Conservation (phyloP, 768 basidiomycete genomes). For the Paxillus ammoniavirescens region DNA sequence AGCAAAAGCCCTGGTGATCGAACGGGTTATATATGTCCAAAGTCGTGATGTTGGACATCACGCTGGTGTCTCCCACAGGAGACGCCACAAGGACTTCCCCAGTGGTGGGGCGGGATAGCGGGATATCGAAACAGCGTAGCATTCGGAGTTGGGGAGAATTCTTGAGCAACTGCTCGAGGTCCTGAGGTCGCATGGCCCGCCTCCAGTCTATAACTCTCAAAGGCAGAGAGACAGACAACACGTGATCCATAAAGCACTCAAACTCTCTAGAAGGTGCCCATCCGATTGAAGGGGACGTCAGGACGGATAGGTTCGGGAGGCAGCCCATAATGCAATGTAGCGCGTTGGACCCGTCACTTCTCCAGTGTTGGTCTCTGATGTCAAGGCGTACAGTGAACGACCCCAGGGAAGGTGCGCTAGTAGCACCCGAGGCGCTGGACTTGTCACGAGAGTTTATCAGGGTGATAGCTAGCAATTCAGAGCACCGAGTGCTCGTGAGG, state of each 20-base stretch:
- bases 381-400: slow-evolving; percentile 4
- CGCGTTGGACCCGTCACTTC: neutral
- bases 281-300: neutral
- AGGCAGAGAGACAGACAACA: neutral
- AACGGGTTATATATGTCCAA: neutral
- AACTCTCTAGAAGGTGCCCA: neutral
- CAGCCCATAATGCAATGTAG: slow-evolving; percentile 3
- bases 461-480: neutral
- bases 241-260: neutral
- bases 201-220: slow-evolving; percentile 3
- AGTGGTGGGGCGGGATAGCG: neutral
- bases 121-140: neutral
- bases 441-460: neutral
- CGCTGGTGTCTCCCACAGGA: neutral
- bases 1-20: too few relatives aligned
- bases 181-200: neutral
- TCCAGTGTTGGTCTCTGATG: neutral
- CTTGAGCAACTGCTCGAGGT: neutral
- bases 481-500: neutral
- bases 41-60: neutral
- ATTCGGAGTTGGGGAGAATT: neutral
- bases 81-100: neutral
- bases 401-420: neutral
- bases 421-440: neutral
- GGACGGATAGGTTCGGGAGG: slow-evolving; percentile 6